These are phyloP conservation scores for Elaeis oleifera DNA, from an alignment of 202 grass and related monocot species.

Conservation along the genomic window DNA sequence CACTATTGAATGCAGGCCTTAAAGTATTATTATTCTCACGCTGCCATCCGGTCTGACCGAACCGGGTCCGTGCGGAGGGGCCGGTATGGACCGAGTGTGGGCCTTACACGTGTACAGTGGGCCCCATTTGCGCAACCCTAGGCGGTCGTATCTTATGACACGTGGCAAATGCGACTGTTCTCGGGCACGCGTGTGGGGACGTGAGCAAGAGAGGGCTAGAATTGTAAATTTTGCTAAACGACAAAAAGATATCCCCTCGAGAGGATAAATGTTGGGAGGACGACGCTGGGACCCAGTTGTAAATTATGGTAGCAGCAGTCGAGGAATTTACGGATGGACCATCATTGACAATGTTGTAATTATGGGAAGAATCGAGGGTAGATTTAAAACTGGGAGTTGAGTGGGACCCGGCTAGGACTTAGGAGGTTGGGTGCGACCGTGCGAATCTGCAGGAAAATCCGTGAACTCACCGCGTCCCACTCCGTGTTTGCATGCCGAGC, in stretches of 20 bases:
- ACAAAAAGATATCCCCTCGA: neutral
- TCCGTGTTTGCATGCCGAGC: too few relatives aligned
- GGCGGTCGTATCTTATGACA: neutral
- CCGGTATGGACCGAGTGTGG: neutral
- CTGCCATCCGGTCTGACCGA: slow-evolving; percentile 10
- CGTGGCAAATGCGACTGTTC: slow-evolving; percentile 4
- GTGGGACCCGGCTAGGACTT: too few relatives aligned
- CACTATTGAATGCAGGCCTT: slow-evolving; percentile 4
- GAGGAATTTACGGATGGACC: too few relatives aligned
- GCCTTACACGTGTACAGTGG: slow-evolving; percentile 18
- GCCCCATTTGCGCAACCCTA: neutral
- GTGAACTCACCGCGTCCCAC: too few relatives aligned
- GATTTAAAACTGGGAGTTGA: too few relatives aligned
- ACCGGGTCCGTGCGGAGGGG: slow-evolving; percentile 15
- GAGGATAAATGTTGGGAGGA: neutral
- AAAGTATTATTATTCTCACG: slow-evolving; percentile 3
- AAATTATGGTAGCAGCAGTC: too few relatives aligned
- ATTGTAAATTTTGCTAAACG: neutral
- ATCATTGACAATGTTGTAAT: too few relatives aligned
- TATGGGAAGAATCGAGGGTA: too few relatives aligned
- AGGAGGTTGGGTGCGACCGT: too few relatives aligned
- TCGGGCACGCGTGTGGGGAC: neutral
- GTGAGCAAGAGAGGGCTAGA: neutral
- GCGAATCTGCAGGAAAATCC: too few relatives aligned
- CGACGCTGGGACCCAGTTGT: too few relatives aligned